Evolutionary conservation across 2,329 filamentous ascomycete species (phyloP).

Genomic region (Trichoderma gracile): DNA sequence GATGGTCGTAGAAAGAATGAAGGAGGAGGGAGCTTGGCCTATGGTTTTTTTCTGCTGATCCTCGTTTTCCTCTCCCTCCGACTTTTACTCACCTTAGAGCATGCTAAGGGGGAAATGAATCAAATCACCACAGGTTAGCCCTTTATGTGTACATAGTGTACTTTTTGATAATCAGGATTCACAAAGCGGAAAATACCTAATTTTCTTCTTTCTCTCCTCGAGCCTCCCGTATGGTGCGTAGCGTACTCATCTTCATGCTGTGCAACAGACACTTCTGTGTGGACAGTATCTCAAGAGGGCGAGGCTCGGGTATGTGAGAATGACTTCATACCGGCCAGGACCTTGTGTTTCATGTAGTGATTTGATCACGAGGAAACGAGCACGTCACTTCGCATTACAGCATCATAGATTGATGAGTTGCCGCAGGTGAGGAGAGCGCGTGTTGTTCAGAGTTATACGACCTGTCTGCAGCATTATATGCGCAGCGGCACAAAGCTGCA

Average conservation of each 20-base stretch:
- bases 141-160: constrained; percentile 26
- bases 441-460: background rate
- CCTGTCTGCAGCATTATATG: too few relatives aligned
- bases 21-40: background rate
- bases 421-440: too few relatives aligned
- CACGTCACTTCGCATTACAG: background rate
- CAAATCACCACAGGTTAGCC: constrained; percentile 2
- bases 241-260: too few relatives aligned
- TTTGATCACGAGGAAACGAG: background rate
- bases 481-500: too few relatives aligned
- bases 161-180: constrained; percentile 24
- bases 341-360: background rate
- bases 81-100: background rate
- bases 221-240: background rate
- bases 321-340: background rate
- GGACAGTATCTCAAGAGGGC: too few relatives aligned
- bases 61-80: background rate
- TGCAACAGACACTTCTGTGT: too few relatives aligned
- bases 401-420: background rate
- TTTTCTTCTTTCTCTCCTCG: too few relatives aligned
- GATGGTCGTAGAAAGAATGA: background rate
- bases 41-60: background rate
- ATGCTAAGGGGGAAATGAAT: background rate
- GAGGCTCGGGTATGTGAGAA: background rate
- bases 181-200: background rate